Percentiles rank a stretch among this genome's conserved stretches.
phyloP scores from a whole-genome alignment of 176 grass and related monocot species.

The Hordeum marinum region DNA sequence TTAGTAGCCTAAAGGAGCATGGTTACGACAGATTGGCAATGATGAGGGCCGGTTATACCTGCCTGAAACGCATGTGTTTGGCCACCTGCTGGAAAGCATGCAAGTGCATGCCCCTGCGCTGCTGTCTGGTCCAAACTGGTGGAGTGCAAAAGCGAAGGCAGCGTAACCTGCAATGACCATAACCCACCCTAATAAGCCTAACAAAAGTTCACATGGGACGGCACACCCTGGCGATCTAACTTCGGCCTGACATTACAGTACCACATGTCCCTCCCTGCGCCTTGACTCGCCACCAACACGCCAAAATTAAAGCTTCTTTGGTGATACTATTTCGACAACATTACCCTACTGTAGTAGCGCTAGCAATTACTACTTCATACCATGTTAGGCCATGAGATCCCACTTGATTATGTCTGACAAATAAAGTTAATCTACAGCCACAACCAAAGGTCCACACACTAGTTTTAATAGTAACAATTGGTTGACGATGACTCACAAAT shows the following conservation, averaged over 20 bases:
- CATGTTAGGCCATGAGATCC: background rate
- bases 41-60: background rate
- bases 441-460: background rate
- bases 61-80: background rate
- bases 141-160: slow-evolving; percentile 25
- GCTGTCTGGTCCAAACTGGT: slow-evolving; percentile 18
- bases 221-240: slow-evolving; percentile 3
- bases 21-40: slow-evolving; percentile 1
- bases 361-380: background rate
- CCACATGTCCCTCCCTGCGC: background rate
- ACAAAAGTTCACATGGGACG: slow-evolving; percentile 22
- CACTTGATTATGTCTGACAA: background rate
- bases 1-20: background rate
- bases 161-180: slow-evolving; percentile 17
- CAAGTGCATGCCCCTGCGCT: background rate
- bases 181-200: background rate
- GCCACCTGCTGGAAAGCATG: slow-evolving; percentile 26
- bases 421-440: background rate
- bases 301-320: background rate
- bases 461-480: background rate
- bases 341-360: background rate
- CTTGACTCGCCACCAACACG: background rate
- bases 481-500: background rate
- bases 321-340: background rate
- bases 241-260: slow-evolving; percentile 18